Evolutionary conservation across 257 asterid species (phyloP).

Genomic region (Rhazya stricta): DNA sequence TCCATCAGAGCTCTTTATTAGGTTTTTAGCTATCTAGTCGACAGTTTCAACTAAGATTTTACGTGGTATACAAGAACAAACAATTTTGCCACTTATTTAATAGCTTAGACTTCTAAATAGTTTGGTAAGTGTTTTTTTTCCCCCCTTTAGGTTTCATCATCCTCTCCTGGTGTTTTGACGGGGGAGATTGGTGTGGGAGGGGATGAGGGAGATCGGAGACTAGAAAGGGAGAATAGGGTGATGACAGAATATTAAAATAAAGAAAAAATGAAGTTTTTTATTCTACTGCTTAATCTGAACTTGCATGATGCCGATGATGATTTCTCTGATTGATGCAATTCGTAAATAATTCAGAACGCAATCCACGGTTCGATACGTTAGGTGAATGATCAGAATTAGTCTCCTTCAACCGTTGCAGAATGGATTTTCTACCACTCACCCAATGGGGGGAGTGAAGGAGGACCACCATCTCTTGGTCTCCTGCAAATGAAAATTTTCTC

Average conservation of each 20-base stretch:
- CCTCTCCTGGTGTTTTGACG: neutral
- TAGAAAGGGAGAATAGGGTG: neutral
- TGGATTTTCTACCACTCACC: slow-evolving; percentile 38
- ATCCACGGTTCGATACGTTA: slow-evolving; percentile 23
- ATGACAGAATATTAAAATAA: neutral
- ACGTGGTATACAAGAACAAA: neutral
- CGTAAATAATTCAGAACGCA: slow-evolving; percentile 6
- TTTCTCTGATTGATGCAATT: neutral
- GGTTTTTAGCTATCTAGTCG: neutral
- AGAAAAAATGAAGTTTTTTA: neutral
- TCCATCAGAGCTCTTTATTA: neutral
- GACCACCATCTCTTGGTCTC: slow-evolving; percentile 54
- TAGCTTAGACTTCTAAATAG: no score
- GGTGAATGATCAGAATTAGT: slow-evolving; percentile 25
- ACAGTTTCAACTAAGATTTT: neutral
- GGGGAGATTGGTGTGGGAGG: neutral
- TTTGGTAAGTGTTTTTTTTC: neutral
- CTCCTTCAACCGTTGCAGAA: slow-evolving; percentile 23
- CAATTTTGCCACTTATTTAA: no score
- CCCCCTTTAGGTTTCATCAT: neutral
- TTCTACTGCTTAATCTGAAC: neutral
- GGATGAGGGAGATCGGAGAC: no score
- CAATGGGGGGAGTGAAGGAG: slow-evolving; percentile 31
- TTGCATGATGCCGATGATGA: neutral
- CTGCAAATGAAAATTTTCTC: slow-evolving; percentile 17